Evolutionary conservation across 2,329 filamentous ascomycete genomes (phyloP).

Genomic region (Aureobasidium subglaciale): DNA sequence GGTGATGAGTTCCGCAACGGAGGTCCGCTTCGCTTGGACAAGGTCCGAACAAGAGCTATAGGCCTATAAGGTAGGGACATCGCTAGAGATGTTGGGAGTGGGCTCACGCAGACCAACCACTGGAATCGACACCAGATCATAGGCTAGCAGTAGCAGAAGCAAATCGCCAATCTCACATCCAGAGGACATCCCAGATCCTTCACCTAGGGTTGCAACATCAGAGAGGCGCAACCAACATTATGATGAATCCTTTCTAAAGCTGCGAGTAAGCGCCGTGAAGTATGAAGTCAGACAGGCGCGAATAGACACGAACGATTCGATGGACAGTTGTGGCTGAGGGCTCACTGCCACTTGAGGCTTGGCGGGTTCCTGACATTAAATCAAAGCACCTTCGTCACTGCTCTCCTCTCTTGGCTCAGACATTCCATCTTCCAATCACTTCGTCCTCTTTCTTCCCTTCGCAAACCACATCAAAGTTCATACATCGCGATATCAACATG

Average conservation of each 20-base stretch:
- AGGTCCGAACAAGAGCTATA: not conserved
- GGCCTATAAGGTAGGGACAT: not conserved
- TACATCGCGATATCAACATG: not conserved
- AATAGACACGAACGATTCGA: not conserved
- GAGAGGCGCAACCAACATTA: not conserved
- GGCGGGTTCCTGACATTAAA: not conserved
- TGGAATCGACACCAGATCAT: not conserved
- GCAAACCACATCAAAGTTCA: not conserved
- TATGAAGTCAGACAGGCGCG: not conserved
- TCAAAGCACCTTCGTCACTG: constrained; percentile 2
- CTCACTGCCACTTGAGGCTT: constrained; percentile 9
- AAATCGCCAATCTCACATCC: too few species aligned
- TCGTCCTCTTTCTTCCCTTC: not conserved
- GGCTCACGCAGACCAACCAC: not conserved
- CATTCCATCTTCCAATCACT: not conserved
- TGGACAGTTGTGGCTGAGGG: constrained; percentile 4
- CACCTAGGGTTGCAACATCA: not conserved
- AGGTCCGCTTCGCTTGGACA: not conserved
- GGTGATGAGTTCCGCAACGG: constrained; percentile 1
- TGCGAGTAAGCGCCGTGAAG: not conserved
- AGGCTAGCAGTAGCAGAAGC: too few species aligned
- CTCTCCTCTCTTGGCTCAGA: not conserved
- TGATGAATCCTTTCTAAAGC: not conserved
- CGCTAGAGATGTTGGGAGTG: not conserved
- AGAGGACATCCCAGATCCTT: not conserved